Percentiles rank a stretch among this genome's conserved stretches.
phyloP scores from a whole-genome alignment of 1,139 yeast species.

The Yamadazyma jaroonii region DNA sequence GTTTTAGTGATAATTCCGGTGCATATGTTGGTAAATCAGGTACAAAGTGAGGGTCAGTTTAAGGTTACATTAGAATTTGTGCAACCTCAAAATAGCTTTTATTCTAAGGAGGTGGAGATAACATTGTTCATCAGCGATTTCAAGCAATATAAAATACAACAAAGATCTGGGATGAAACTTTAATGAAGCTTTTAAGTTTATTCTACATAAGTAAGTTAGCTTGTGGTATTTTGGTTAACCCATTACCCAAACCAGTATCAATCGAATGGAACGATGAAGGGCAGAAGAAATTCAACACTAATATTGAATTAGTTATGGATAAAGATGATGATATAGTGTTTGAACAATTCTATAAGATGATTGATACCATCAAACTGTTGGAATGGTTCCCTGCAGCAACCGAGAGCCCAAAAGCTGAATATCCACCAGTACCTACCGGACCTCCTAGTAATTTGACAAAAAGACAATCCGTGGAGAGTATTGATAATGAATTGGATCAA shows the following conservation, averaged over 20 bases:
- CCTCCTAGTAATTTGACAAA: neutral
- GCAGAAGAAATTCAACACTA: constrained; percentile 9
- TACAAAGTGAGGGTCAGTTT: no score
- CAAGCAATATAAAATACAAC: no score
- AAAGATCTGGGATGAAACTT: no score
- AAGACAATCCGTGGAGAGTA: neutral
- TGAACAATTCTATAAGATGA: constrained; percentile 19
- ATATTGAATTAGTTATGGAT: constrained; percentile 7
- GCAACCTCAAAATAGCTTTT: no score
- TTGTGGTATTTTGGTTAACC: constrained; percentile 10
- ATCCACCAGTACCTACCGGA: constrained; percentile 1
- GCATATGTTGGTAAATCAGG: no score
- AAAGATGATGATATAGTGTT: constrained; percentile 10
- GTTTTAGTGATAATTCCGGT: no score
- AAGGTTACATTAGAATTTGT: no score
- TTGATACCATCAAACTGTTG: constrained; percentile 15
- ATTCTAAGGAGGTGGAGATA: no score
- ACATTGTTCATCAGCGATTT: no score
- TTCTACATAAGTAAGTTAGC: neutral
- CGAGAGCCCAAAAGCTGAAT: constrained; percentile 13
- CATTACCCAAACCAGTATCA: constrained; percentile 14
- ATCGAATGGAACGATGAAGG: constrained; percentile 12
- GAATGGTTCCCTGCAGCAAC: constrained; percentile 30
- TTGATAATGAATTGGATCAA: neutral
- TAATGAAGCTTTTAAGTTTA: neutral